Percentiles rank a stretch among this genome's conserved stretches.
Evolutionary conservation across 768 basidiomycete genomes (phyloP).

Genomic region (Cystofilobasidium capitatum): DNA sequence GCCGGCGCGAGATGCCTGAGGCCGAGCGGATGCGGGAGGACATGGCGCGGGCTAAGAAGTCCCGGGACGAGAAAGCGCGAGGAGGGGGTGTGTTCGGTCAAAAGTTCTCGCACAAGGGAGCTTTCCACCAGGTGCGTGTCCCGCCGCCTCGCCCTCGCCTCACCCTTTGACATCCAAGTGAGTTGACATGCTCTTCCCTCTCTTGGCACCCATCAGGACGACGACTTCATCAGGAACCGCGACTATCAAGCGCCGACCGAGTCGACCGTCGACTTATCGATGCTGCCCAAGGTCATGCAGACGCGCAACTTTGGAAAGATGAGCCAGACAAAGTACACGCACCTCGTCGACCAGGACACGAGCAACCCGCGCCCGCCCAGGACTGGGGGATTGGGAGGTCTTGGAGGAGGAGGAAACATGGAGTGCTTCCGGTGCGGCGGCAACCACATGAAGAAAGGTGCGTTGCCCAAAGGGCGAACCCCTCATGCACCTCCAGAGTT

Average conservation of each 20-base stretch:
- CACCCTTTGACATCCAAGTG: constrained; percentile 4
- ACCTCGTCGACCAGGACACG: constrained; percentile 89
- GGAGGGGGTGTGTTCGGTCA: constrained; percentile 68
- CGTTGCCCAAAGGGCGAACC: too few species aligned
- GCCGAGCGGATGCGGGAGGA: constrained; percentile 88
- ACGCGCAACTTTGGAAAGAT: constrained; percentile 66
- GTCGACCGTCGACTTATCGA: constrained; percentile 73
- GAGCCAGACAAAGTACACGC: constrained; percentile 56
- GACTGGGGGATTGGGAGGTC: constrained; percentile 11
- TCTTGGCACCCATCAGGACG: constrained; percentile 51
- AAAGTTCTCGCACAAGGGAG: constrained; percentile 99
- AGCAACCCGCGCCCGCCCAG: constrained; percentile 44
- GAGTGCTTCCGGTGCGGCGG: constrained; percentile 94
- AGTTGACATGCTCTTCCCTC: neutral
- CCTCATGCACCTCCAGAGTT: neutral
- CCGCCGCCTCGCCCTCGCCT: neutral
- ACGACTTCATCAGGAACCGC: constrained; percentile 61
- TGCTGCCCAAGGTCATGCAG: constrained; percentile 93
- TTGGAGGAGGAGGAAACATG: constrained; percentile 39
- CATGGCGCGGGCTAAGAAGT: constrained; percentile 55
- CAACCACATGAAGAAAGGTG: constrained; percentile 84
- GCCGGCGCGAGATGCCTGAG: constrained; percentile 83
- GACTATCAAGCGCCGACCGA: constrained; percentile 86
- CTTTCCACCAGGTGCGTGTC: constrained; percentile 77
- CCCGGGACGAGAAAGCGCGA: constrained; percentile 54